Conservation (phyloP, 192 early-diverging fungal species). For the Coemansia sp. region DNA sequence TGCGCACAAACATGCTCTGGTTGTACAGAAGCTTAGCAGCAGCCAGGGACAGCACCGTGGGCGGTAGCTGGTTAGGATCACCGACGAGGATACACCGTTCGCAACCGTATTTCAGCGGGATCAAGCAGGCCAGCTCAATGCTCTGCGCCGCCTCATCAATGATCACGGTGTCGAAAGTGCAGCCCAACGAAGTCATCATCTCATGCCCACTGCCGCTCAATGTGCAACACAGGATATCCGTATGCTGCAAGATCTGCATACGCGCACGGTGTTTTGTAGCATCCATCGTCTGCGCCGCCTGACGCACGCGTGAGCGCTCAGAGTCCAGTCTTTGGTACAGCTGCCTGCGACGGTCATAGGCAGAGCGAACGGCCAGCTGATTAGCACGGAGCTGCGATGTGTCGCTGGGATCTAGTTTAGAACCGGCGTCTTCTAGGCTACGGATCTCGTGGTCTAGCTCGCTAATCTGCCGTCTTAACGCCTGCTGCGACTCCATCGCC, state of each 20-base stretch:
- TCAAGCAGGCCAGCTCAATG: conserved; percentile 81
- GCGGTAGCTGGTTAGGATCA: conserved; percentile 92
- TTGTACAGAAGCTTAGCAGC: conserved; percentile 75
- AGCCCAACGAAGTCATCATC: conserved; percentile 59
- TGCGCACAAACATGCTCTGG: conserved; percentile 83
- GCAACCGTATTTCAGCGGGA: conserved; percentile 82
- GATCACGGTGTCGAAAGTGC: conserved; percentile 81
- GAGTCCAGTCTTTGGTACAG: not conserved
- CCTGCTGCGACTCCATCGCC: no score
- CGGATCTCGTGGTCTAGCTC: no score
- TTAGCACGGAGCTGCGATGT: no score
- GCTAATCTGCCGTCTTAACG: no score
- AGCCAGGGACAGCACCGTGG: conserved; percentile 76
- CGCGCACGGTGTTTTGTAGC: conserved; percentile 56
- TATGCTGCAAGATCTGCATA: conserved; percentile 65
- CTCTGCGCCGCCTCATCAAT: conserved; percentile 97
- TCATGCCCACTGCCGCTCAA: conserved; percentile 87
- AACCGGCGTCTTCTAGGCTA: no score
- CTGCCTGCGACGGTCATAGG: not conserved
- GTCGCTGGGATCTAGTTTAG: no score
- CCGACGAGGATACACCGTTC: conserved; percentile 86
- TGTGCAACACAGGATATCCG: conserved; percentile 84
- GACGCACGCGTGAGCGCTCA: not conserved
- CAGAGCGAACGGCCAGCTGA: no score
- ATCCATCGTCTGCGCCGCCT: conserved; percentile 43